A percentile compares a stretch with the other conserved stretches of the same genome.
Evolutionary conservation across 2,329 filamentous ascomycete species (phyloP).

Genomic region (Dactylellina leptospora): DNA sequence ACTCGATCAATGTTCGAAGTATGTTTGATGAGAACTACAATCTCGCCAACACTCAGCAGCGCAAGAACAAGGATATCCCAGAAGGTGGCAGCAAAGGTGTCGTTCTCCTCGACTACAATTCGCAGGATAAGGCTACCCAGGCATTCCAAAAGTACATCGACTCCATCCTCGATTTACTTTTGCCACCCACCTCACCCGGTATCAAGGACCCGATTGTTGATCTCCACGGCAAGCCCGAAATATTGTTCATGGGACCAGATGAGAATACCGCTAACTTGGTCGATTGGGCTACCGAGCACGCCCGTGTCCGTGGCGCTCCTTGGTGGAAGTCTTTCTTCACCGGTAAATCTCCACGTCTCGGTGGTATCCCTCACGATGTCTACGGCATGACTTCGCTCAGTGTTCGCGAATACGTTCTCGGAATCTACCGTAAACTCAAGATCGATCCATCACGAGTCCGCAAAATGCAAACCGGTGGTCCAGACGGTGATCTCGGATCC

Average conservation of each 20-base stretch:
- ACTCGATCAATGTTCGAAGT: constrained; percentile 93
- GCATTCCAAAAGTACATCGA: constrained; percentile 99
- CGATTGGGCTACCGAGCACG: constrained; percentile 98
- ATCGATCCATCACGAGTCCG: constrained; percentile 83
- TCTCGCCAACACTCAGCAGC: constrained; percentile 95
- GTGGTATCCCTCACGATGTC: constrained; percentile 92
- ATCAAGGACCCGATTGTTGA: constrained; percentile 99
- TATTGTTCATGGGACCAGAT: constrained; percentile 97
- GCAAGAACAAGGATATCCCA: constrained; percentile 99
- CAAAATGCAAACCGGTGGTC: constrained; percentile 97
- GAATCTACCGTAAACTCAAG: constrained; percentile 94
- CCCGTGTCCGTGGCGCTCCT: constrained; percentile 81
- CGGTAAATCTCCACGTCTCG: constrained; percentile 93
- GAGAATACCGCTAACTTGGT: constrained; percentile 98
- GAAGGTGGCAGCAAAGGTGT: constrained; percentile 98
- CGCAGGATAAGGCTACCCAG: constrained; percentile 89
- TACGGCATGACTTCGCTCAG: constrained; percentile 99
- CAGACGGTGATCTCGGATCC: constrained; percentile 93
- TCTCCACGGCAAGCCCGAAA: constrained; percentile 91
- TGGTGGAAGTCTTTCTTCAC: constrained; percentile 99
- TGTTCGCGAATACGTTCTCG: constrained; percentile 92
- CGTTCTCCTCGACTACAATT: constrained; percentile 88
- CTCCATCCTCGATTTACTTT: constrained; percentile 91
- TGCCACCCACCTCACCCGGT: constrained; percentile 87
- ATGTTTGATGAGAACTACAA: constrained; percentile 99